A percentile compares a stretch with the other conserved stretches of the same genome.
Conservation (phyloP, 1,139 yeast species). For the Oligophagozyma castellii region DNA sequence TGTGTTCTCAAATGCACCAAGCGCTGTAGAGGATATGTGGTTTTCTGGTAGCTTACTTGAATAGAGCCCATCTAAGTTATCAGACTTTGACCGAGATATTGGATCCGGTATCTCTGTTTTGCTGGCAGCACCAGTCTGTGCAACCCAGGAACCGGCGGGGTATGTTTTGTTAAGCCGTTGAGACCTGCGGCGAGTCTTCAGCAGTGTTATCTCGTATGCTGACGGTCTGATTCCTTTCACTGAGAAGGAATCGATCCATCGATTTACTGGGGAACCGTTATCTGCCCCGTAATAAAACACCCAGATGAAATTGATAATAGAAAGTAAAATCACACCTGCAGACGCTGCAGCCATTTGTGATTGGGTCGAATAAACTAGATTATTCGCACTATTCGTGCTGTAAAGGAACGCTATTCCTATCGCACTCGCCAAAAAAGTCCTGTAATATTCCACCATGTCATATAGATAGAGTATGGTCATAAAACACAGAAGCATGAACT, state of each 20-base stretch:
- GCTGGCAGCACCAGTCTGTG: slow-evolving; percentile 1
- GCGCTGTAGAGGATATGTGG: slow-evolving; percentile 3
- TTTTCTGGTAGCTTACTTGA: slow-evolving; percentile 3
- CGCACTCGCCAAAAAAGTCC: slow-evolving; percentile 27
- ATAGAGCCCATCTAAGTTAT: slow-evolving; percentile 1
- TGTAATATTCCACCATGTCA: slow-evolving; percentile 60
- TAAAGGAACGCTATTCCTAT: slow-evolving; percentile 52
- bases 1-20: slow-evolving; percentile 1
- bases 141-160: slow-evolving; percentile 9
- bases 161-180: slow-evolving; percentile 1
- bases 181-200: slow-evolving; percentile 12
- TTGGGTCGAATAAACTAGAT: slow-evolving; percentile 52
- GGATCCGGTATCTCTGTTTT: slow-evolving; percentile 17
- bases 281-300: slow-evolving; percentile 76
- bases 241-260: slow-evolving; percentile 69
- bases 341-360: slow-evolving; percentile 76
- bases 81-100: background rate
- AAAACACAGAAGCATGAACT: slow-evolving; percentile 44
- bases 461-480: slow-evolving; percentile 50
- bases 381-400: slow-evolving; percentile 71
- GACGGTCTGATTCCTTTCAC: slow-evolving; percentile 30
- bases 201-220: slow-evolving; percentile 16
- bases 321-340: slow-evolving; percentile 77
- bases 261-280: slow-evolving; percentile 65
- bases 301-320: slow-evolving; percentile 74